Base-by-base conservation (phyloP, 2,329 filamentous ascomycete species). In the Fusarium burgessii region DNA sequence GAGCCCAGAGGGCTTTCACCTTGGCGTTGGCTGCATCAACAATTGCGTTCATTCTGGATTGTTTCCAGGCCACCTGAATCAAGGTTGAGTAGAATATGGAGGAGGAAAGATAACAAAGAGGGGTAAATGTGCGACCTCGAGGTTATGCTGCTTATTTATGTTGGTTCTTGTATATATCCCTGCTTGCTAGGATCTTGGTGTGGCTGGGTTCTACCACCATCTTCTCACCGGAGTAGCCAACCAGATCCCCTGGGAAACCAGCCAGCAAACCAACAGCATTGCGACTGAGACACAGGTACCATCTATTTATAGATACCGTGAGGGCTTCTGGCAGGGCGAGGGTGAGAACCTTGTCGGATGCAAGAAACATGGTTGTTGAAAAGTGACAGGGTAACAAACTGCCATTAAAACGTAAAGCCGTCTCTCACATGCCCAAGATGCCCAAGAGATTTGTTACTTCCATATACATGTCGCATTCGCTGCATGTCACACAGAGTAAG, bases 211-310 rank as follows among this genome's bases (percentile, higher is more conserved):
- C 11, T 7, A 5, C 29, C 29, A 49, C 46, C 46, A 47, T 17
- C 27, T 20, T 10, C 29, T 5, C 29, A 29, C 29, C n/a, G n/a
- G 3, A 20, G 4, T 2, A 32, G 14, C 45, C 7, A 18, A 23
- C n/a, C n/a, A 4, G 29, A 18, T 32, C 7, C 5, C 1, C 2
- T 20, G 13, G 0, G 5, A 1, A n/a, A 4, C 4, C 1, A 6
- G 7, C 13, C 6, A 20, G 7, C 46, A 18, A 33, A 7, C 2
- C 2, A 33, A 5, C 29, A 12, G 5, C 29, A 29, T 29, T 29
- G 29, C 29, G 29, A 29, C 7, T 8, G 8, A 11, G 29, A 29
- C 29, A 29, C 7, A 29, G 27, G 27, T 29, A 29, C 27, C 27
- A 29, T 29, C 27, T 5, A 29, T 29, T 29, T 29, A 4, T 17